A percentile compares a stretch with the other conserved stretches of the same genome.
Conservation (phyloP, 2,329 filamentous ascomycete species). For the Xylariomycetidae sp. region DNA sequence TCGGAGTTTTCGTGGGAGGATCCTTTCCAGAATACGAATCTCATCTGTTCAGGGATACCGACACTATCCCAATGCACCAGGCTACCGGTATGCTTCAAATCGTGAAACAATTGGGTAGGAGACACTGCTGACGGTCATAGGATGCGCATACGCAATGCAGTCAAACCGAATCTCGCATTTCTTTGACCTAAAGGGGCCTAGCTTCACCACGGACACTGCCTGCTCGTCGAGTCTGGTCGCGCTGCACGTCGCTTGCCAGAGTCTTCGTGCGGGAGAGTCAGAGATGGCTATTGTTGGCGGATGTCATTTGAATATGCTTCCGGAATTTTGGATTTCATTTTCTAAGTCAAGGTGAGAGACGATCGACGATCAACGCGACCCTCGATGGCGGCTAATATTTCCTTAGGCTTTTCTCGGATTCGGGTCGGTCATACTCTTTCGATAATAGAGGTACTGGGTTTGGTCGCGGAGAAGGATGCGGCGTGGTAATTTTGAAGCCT, state of each 20-base stretch:
- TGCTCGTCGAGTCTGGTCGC: conserved; percentile 48
- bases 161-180: conserved; percentile 52
- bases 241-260: conserved; percentile 46
- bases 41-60: conserved; percentile 38
- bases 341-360: conserved; percentile 36
- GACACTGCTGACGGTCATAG: conserved; percentile 22
- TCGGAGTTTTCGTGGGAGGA: conserved; percentile 47
- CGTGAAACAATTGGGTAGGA: background rate
- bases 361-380: conserved; percentile 20
- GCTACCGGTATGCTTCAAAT: conserved; percentile 36
- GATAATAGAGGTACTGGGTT: conserved; percentile 53
- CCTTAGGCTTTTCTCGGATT: conserved; percentile 43
- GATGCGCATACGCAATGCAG: conserved; percentile 46
- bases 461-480: conserved; percentile 56
- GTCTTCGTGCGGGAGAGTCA: conserved; percentile 41
- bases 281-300: conserved; percentile 42
- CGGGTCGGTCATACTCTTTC: conserved; percentile 47
- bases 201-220: conserved; percentile 47
- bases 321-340: conserved; percentile 42
- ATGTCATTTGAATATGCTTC: conserved; percentile 42
- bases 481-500: conserved; percentile 51
- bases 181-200: conserved; percentile 50
- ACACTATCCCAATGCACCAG: conserved; percentile 47
- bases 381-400: conserved; percentile 11
- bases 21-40: conserved; percentile 45